Evolutionary conservation across 2,329 filamentous ascomycete genomes (phyloP).

Genomic region (Fusarium sp.): DNA sequence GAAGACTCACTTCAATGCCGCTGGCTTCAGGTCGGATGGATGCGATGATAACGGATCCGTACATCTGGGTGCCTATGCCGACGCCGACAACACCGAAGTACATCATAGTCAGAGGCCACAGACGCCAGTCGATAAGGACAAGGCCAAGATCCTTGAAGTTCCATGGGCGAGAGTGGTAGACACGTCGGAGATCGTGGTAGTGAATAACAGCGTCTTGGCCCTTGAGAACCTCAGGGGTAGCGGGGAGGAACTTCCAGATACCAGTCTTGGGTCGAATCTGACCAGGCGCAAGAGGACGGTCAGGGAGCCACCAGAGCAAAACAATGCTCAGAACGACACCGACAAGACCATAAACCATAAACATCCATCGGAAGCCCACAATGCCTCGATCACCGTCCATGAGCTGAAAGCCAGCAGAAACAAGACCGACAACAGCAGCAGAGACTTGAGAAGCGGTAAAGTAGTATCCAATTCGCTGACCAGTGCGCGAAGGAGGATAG

Average conservation of each 20-base stretch:
- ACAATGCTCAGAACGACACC: constrained; percentile 76
- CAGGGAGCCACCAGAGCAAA: constrained; percentile 91
- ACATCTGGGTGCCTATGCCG: constrained; percentile 89
- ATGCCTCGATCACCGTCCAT: constrained; percentile 84
- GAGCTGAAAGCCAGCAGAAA: constrained; percentile 90
- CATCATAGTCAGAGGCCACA: constrained; percentile 89
- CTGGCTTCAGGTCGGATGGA: constrained; percentile 80
- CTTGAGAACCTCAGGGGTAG: constrained; percentile 74
- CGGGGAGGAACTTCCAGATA: constrained; percentile 73
- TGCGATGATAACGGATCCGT: constrained; percentile 86
- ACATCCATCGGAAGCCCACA: constrained; percentile 93
- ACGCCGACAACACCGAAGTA: constrained; percentile 96
- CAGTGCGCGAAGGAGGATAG: constrained; percentile 87
- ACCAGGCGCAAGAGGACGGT: constrained; percentile 82
- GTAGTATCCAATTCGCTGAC: constrained; percentile 89
- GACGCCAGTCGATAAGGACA: constrained; percentile 85
- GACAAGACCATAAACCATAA: constrained; percentile 84
- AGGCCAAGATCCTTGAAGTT: constrained; percentile 73
- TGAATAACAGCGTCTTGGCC: constrained; percentile 84
- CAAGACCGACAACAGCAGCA: constrained; percentile 87
- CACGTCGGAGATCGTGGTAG: constrained; percentile 82
- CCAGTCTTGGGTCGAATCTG: constrained; percentile 62
- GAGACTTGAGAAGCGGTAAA: constrained; percentile 91
- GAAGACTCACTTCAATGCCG: constrained; percentile 79
- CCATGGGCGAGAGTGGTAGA: constrained; percentile 83